Evolutionary conservation across 192 early-diverging fungal species (phyloP), one percentile per base, ranked within the genome.

Genomic region (Backusella morwellensis): DNA sequence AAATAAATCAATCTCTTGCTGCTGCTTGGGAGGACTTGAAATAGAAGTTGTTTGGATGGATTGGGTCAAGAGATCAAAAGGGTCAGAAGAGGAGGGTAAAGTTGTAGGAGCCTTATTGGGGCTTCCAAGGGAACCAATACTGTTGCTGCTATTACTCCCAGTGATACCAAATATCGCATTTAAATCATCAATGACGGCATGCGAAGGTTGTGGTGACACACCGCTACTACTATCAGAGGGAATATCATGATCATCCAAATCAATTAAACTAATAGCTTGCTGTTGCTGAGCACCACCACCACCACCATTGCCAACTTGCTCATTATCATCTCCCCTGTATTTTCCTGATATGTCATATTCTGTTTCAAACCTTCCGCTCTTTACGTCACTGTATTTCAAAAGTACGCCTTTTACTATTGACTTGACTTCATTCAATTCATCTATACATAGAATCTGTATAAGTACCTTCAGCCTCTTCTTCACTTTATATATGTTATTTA

Each of bases 391-490:
- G 68, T 94, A 93, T 75, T 93, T 93, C 67, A 86, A 86, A 12
- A 95, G 78, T 2, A 93, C 95, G 42, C 82, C 90, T 78, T 94
- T 95, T 70, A 96, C 89, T 34, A 92, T 78, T 63, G 95, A 92
- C 50, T 96, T 93, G 38, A 94, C 70, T 29, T 63, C 56, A 32
- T 63, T 63, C 4, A 63, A 14, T 29, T 29, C 56, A 63, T 63
- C 56, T 63, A 50, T n/a, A n/a, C 8, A 12, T 26, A 63, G 14
- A 63, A 12, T 2, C 21, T 3, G 7, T 63, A 11, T 29, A 29
- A 29, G 8, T 63, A 23, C 50, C 26, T 3, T 15, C 14, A 15
- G 15, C 34, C 66, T 23, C 4, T 36, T 85, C 91, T 92, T 92
- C 74, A 90, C 89, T 67, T 91, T 87, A 17, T 95, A 90, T 21